phyloP scores from a whole-genome alignment of 208 protist species.

The Novymonas esmeraldas region DNA sequence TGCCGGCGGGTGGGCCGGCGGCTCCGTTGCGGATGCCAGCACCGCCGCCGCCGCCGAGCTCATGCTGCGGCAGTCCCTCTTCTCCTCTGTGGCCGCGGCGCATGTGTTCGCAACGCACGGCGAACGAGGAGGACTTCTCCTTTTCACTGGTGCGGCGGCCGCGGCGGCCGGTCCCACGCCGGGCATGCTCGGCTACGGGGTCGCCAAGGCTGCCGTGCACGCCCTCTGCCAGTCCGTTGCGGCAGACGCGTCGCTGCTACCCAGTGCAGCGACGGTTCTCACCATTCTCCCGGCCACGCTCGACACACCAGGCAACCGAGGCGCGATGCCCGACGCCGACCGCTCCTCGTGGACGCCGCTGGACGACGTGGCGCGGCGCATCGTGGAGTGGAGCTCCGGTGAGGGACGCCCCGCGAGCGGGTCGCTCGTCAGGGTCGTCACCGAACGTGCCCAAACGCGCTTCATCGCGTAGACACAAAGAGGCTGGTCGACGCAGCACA shows the following conservation, averaged over 20 bases:
- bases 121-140: conserved; percentile 41
- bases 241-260: conserved; percentile 35
- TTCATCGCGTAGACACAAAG: conserved; percentile 12
- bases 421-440: conserved; percentile 39
- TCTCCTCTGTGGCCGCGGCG: conserved; percentile 64
- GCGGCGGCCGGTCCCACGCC: conserved; percentile 50
- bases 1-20: conserved; percentile 75
- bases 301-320: conserved; percentile 72
- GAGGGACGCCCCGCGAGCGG: conserved; percentile 33
- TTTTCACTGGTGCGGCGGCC: conserved; percentile 56
- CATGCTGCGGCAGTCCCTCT: conserved; percentile 80
- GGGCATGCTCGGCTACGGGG: conserved; percentile 85
- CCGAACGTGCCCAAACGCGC: conserved; percentile 14
- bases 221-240: conserved; percentile 69
- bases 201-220: conserved; percentile 86
- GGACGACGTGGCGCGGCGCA: conserved; percentile 28
- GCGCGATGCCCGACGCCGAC: conserved; percentile 65
- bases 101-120: conserved; percentile 60
- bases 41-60: conserved; percentile 47
- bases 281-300: conserved; percentile 73
- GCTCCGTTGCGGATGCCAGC: conserved; percentile 32
- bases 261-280: conserved; percentile 44
- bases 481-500: too few relatives aligned
- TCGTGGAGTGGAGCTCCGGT: conserved; percentile 54
- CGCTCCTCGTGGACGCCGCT: conserved; percentile 60